Conservation (phyloP, 306 rosid species). For the Quercus alba region DNA sequence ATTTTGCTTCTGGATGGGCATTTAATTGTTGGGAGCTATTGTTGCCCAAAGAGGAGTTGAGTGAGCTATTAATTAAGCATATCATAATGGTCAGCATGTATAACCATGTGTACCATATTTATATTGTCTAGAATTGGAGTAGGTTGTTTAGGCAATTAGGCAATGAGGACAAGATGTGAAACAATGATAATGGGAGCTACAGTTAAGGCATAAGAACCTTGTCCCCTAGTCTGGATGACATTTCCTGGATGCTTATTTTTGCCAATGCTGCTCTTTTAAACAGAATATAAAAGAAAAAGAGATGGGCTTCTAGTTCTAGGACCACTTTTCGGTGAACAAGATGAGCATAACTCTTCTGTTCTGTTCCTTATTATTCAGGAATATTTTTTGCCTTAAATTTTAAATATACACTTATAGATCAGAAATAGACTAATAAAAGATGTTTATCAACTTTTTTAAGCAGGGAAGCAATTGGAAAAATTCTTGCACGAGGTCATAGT, state of each 20-base stretch:
- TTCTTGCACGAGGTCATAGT: conserved; percentile 61
- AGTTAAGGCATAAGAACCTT: neutral
- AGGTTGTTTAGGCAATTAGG: neutral
- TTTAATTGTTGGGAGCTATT: neutral
- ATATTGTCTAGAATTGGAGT: neutral
- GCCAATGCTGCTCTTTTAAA: neutral
- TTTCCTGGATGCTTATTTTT: neutral
- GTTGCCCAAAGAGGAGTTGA: neutral
- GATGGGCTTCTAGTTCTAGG: neutral
- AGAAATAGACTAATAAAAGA: neutral
- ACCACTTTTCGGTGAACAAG: neutral
- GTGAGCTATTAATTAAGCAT: neutral
- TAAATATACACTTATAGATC: neutral
- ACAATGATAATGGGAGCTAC: neutral
- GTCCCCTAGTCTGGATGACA: neutral
- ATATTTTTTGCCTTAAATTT: neutral
- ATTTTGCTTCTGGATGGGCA: neutral
- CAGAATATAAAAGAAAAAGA: neutral
- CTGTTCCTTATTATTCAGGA: neutral
- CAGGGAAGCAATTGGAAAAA: conserved; percentile 59
- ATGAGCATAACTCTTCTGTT: neutral
- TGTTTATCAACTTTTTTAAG: neutral
- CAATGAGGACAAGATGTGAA: neutral
- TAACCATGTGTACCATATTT: neutral
- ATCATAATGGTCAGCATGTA: neutral